Evolutionary conservation across 2,329 filamentous ascomycete genomes (phyloP).

Genomic region (Cephalotrichum gorgonifer): DNA sequence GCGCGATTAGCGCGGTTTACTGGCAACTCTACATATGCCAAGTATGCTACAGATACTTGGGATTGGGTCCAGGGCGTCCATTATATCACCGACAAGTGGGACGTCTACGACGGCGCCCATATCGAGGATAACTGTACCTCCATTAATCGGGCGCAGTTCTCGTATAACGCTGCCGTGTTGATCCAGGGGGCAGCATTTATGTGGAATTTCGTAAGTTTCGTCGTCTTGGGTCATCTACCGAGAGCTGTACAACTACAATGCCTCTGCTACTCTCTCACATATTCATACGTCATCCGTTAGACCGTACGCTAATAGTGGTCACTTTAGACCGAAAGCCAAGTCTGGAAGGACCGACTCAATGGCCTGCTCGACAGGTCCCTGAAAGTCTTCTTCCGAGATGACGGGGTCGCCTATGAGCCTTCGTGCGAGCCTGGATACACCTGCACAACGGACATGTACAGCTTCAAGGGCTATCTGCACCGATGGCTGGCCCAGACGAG

Average conservation of each 20-base stretch:
- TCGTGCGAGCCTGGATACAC: slow-evolving; percentile 44
- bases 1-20: slow-evolving; percentile 65
- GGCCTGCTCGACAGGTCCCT: slow-evolving; percentile 35
- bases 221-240: no score
- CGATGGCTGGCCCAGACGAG: slow-evolving; percentile 44
- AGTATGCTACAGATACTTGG: slow-evolving; percentile 45
- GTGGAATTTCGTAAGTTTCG: slow-evolving; percentile 38
- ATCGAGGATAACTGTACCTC: slow-evolving; percentile 38
- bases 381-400: slow-evolving; percentile 32
- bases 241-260: no score
- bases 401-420: slow-evolving; percentile 50
- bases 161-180: slow-evolving; percentile 43
- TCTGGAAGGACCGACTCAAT: slow-evolving; percentile 42
- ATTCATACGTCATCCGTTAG: slow-evolving; percentile 9
- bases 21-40: slow-evolving; percentile 51
- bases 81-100: slow-evolving; percentile 45
- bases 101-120: slow-evolving; percentile 48
- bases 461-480: slow-evolving; percentile 52
- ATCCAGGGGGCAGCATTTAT: slow-evolving; percentile 45
- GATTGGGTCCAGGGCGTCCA: slow-evolving; percentile 42
- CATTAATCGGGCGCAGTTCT: slow-evolving; percentile 42
- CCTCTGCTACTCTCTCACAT: slow-evolving; percentile 13
- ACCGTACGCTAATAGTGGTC: slow-evolving; percentile 10
- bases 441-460: slow-evolving; percentile 54
- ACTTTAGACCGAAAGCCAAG: slow-evolving; percentile 15